Conservation (phyloP, 2,329 filamentous ascomycete genomes). For the Paraconiothyrium sp. region DNA sequence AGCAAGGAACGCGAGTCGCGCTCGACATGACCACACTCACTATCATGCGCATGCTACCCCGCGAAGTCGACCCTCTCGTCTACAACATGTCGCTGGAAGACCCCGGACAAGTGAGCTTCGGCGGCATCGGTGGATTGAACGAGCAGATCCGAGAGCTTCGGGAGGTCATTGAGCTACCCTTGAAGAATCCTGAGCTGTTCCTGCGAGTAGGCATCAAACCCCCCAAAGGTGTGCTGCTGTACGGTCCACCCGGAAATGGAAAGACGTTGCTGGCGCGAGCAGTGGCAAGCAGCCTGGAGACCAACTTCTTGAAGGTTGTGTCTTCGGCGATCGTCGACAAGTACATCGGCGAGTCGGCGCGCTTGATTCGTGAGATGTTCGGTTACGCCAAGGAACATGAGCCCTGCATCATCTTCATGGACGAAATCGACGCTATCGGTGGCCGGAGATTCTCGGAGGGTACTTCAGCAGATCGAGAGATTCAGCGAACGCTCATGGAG, state of each 20-base stretch:
- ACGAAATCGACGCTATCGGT: constrained; percentile 99
- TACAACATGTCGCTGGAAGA: constrained; percentile 99
- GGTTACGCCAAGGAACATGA: constrained; percentile 99
- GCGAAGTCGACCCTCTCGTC: constrained; percentile 96
- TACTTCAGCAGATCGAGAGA: constrained; percentile 96
- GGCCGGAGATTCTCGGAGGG: constrained; percentile 96
- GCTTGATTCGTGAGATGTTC: constrained; percentile 98
- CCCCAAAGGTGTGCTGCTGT: constrained; percentile 94
- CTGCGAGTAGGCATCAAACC: constrained; percentile 97
- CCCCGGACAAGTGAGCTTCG: constrained; percentile 96
- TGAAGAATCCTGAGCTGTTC: constrained; percentile 99
- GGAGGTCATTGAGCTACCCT: constrained; percentile 95
- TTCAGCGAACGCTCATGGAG: constrained; percentile 98
- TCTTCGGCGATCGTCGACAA: constrained; percentile 99
- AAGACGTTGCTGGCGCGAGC: constrained; percentile 95
- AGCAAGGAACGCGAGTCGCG: constrained; percentile 96
- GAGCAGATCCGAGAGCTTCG: constrained; percentile 97
- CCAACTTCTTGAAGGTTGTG: constrained; percentile 98
- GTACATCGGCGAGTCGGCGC: constrained; percentile 97
- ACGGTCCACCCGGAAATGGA: constrained; percentile 94
- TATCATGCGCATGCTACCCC: constrained; percentile 99
- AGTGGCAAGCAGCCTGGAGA: constrained; percentile 95
- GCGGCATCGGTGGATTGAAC: constrained; percentile 95
- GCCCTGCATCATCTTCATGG: constrained; percentile 99
- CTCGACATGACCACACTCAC: constrained; percentile 99